Conservation (phyloP, 140 eudicot genomes). For the Artemisia princeps region DNA sequence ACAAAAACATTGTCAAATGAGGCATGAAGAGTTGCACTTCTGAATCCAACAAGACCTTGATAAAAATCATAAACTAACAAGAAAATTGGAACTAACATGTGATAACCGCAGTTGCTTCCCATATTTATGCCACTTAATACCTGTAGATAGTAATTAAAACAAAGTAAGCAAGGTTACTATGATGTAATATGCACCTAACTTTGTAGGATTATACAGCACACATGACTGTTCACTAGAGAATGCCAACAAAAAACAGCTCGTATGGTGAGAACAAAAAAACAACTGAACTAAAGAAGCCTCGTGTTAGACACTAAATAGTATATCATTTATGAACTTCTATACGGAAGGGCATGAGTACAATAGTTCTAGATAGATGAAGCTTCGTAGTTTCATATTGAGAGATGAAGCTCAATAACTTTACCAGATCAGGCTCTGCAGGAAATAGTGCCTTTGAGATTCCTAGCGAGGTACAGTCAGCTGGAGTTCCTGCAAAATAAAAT, state of each 20-base stretch:
- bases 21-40: not conserved
- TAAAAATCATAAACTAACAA: not conserved
- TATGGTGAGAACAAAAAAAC: not conserved
- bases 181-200: slow-evolving; percentile 10
- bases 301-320: too few relatives aligned
- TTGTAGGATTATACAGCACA: not conserved
- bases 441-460: slow-evolving; percentile 72
- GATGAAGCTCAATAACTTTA: slow-evolving; percentile 17
- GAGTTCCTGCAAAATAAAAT: slow-evolving; percentile 56
- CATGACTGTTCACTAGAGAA: too few relatives aligned
- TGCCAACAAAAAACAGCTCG: too few relatives aligned
- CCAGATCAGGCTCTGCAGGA: slow-evolving; percentile 78
- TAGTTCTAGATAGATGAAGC: too few relatives aligned
- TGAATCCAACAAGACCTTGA: not conserved
- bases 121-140: slow-evolving; percentile 92
- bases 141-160: slow-evolving; percentile 34
- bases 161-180: not conserved
- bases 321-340: too few relatives aligned
- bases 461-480: slow-evolving; percentile 82
- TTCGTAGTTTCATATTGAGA: too few relatives aligned
- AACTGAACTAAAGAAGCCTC: too few relatives aligned
- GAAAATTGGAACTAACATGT: slow-evolving; percentile 50
- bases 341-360: too few relatives aligned
- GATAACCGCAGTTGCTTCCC: slow-evolving; percentile 94
- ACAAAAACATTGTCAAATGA: not conserved